Evolutionary conservation across 306 rosid genomes (phyloP).

Genomic region (Prunus mume): DNA sequence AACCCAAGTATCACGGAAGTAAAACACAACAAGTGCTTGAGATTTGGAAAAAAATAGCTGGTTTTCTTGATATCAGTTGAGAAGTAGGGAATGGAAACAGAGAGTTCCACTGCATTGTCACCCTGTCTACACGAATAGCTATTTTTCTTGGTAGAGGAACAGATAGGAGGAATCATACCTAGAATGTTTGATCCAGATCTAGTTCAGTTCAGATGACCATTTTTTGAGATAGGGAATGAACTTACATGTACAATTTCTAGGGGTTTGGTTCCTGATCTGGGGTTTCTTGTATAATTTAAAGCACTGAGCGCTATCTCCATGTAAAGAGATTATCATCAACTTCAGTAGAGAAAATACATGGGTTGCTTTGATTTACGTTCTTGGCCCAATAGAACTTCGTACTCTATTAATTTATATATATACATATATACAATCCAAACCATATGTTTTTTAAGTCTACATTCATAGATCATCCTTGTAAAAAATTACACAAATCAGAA

Average conservation of each 20-base stretch:
- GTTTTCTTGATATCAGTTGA: not conserved
- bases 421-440: no score
- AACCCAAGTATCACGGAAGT: slow-evolving; percentile 69
- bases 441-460: no score
- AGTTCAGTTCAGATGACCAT: slow-evolving; percentile 35
- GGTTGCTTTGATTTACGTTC: slow-evolving; percentile 12
- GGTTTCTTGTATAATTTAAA: slow-evolving; percentile 30
- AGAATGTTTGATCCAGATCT: slow-evolving; percentile 28
- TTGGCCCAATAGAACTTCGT: not conserved
- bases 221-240: slow-evolving; percentile 18
- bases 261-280: slow-evolving; percentile 35
- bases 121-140: slow-evolving; percentile 14
- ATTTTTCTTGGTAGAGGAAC: not conserved
- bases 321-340: slow-evolving; percentile 29
- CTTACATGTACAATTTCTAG: slow-evolving; percentile 16
- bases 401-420: not conserved
- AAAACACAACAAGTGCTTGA: slow-evolving; percentile 86
- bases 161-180: slow-evolving; percentile 24
- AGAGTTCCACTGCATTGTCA: slow-evolving; percentile 25
- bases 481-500: no score
- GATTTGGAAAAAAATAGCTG: slow-evolving; percentile 66
- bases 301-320: slow-evolving; percentile 19
- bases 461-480: no score
- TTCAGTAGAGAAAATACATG: slow-evolving; percentile 23
- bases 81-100: slow-evolving; percentile 26